These are phyloP conservation scores for Cystofilobasidium capitatum DNA, from an alignment of 768 basidiomycete species.

Conservation along the genomic window DNA sequence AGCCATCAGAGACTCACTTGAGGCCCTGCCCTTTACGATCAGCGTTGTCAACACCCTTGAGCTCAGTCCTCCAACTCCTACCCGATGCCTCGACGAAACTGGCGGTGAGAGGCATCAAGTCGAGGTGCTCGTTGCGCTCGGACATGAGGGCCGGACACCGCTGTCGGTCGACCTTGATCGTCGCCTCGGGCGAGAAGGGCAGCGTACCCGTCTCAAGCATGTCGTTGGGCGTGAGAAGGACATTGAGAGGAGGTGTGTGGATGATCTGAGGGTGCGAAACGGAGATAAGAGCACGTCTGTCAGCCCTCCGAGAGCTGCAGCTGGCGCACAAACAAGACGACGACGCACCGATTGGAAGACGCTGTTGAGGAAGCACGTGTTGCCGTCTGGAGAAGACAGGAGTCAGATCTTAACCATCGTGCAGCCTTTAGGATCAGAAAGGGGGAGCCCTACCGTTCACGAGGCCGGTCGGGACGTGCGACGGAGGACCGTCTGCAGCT, in stretches of 20 bases:
- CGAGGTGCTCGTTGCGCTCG: constrained; percentile 22
- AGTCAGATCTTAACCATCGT: not conserved
- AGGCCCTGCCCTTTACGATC: constrained; percentile 22
- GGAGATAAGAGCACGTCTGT: constrained; percentile 57
- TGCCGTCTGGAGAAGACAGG: constrained; percentile 30
- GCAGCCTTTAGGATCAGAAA: not conserved
- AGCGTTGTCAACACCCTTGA: constrained; percentile 12
- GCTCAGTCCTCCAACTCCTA: constrained; percentile 16
- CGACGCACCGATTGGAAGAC: constrained; percentile 65
- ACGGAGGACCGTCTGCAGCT: not conserved
- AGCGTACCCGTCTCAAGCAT: not conserved
- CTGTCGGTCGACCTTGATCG: constrained; percentile 12
- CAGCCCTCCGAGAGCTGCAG: constrained; percentile 26
- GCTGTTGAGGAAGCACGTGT: constrained; percentile 92
- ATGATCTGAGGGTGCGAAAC: constrained; percentile 36
- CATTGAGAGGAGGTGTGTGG: constrained; percentile 23
- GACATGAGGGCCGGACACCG: constrained; percentile 25
- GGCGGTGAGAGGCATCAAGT: constrained; percentile 38
- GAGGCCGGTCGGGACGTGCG: not conserved
- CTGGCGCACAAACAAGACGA: constrained; percentile 7
- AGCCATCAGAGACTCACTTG: constrained; percentile 26
- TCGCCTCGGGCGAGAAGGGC: constrained; percentile 13
- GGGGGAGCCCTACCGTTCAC: not conserved
- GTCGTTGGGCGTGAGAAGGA: constrained; percentile 19
- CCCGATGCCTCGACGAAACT: constrained; percentile 31